A percentile compares a stretch with the other conserved stretches of the same genome.
These are phyloP conservation scores for Metschnikowia gelsemii DNA, from an alignment of 805 yeast species.

Conservation along the genomic window DNA sequence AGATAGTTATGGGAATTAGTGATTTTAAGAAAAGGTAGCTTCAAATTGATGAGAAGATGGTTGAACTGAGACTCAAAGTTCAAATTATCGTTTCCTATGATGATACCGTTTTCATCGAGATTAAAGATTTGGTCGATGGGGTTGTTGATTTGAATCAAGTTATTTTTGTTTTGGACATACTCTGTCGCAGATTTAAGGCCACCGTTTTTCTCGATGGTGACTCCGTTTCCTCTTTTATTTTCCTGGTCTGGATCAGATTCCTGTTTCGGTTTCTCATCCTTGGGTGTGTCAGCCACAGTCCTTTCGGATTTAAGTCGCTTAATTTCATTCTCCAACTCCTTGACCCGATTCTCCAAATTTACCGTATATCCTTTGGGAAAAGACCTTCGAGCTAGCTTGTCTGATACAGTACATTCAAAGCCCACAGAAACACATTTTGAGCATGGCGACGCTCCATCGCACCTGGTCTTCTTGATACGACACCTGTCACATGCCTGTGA, in stretches of 20 bases:
- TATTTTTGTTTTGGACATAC: conserved; percentile 21
- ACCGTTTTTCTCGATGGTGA: background rate
- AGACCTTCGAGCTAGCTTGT: conserved; percentile 71
- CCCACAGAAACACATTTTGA: conserved; percentile 64
- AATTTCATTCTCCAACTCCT: conserved; percentile 55
- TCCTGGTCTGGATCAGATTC: background rate
- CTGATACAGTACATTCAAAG: conserved; percentile 68
- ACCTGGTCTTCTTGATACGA: conserved; percentile 70
- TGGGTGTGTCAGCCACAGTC: background rate
- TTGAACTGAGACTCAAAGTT: conserved; percentile 48
- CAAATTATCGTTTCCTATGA: conserved; percentile 46
- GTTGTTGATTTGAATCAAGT: conserved; percentile 34
- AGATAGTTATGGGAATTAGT: conserved; percentile 44
- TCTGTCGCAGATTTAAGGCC: background rate
- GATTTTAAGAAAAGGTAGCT: conserved; percentile 44
- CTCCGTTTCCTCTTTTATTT: background rate
- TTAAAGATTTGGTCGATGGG: conserved; percentile 48
- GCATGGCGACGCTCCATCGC: conserved; percentile 74
- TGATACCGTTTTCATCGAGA: conserved; percentile 41
- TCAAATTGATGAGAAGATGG: conserved; percentile 42
- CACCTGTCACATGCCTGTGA: conserved; percentile 84
- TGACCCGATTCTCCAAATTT: conserved; percentile 61
- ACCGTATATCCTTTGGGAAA: conserved; percentile 83
- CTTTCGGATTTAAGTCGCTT: conserved; percentile 10
- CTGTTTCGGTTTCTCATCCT: background rate